phyloP scores from a whole-genome alignment of 768 basidiomycete species.

The Suillus discolor region DNA sequence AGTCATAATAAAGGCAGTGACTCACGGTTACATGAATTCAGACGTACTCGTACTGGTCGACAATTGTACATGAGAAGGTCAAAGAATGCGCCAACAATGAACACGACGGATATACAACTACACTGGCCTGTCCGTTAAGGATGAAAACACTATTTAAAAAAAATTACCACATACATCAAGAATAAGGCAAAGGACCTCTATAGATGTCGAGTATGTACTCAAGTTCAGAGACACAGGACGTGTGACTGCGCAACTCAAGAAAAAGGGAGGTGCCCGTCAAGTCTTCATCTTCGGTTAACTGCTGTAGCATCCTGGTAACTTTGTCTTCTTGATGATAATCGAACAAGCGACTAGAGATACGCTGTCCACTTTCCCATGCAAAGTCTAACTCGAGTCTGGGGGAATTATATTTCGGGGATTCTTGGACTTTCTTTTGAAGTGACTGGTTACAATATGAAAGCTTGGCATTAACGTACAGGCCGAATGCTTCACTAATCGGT shows the following conservation, averaged over 20 bases:
- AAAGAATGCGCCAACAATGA: no score
- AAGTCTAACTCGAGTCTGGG: neutral
- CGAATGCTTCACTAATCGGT: neutral
- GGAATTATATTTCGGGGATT: no score
- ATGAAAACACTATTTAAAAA: neutral
- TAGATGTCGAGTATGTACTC: neutral
- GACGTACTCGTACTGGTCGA: no score
- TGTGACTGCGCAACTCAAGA: neutral
- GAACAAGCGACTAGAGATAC: conserved; percentile 2
- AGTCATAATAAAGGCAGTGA: no score
- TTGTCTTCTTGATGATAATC: neutral
- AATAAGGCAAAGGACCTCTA: neutral
- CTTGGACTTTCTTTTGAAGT: no score
- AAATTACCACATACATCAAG: neutral
- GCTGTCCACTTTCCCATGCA: neutral
- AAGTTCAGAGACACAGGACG: neutral
- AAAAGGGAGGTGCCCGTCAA: neutral
- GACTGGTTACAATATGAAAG: neutral
- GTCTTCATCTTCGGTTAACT: neutral
- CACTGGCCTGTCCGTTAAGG: neutral
- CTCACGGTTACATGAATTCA: no score
- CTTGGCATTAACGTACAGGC: accelerated
- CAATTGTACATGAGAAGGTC: no score
- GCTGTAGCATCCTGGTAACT: neutral
- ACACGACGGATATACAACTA: neutral